Conservation (phyloP, 495 filamentous ascomycete species). For the Lophiostoma macrostomum region DNA sequence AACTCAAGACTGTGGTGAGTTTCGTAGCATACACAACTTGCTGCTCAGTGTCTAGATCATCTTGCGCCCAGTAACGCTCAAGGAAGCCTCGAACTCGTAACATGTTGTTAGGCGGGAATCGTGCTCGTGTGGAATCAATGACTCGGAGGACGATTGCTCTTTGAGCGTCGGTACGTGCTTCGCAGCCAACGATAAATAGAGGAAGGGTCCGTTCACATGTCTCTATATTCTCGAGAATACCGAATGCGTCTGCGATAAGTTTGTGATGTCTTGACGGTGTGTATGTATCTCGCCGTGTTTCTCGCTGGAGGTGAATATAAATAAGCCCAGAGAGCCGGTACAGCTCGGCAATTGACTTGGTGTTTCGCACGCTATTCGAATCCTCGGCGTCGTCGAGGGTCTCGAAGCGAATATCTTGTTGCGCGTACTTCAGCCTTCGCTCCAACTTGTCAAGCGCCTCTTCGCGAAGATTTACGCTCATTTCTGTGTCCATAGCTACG, state of each 20-base stretch:
- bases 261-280: background rate
- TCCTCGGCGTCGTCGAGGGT: background rate
- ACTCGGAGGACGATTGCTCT: conserved; percentile 22
- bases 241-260: conserved; percentile 5
- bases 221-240: background rate
- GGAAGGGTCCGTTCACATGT: conserved; percentile 25
- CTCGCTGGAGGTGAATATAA: conserved; percentile 8
- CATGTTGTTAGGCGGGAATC: background rate
- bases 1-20: conserved; percentile 3
- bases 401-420: conserved; percentile 6
- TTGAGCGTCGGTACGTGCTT: conserved; percentile 32
- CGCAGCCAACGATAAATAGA: conserved; percentile 33
- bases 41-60: conserved; percentile 10
- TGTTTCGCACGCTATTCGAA: background rate
- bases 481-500: background rate
- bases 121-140: background rate
- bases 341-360: conserved; percentile 9
- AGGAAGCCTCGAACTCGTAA: background rate
- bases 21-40: conserved; percentile 2
- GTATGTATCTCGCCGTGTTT: background rate
- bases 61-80: conserved; percentile 14
- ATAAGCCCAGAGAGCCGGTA: conserved; percentile 4
- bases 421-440: conserved; percentile 3
- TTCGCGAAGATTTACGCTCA: background rate
- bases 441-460: conserved; percentile 9